A percentile compares a stretch with the other conserved stretches of the same genome.
phyloP scores from a whole-genome alignment of 768 basidiomycete genomes.

The Guyanaporus albipodus region DNA sequence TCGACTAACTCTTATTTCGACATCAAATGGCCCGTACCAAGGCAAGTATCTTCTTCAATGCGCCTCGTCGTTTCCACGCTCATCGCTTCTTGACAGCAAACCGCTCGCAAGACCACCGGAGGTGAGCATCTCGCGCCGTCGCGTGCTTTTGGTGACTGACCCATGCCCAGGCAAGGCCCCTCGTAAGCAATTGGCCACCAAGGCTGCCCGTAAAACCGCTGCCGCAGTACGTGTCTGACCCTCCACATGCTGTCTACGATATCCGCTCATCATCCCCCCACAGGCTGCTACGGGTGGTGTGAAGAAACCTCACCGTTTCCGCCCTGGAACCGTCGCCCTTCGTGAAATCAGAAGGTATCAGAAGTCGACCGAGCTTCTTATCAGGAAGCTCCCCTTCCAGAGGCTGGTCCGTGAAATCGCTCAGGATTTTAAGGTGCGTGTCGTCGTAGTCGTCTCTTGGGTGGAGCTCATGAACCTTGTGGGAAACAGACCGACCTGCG shows the following conservation, averaged over 20 bases:
- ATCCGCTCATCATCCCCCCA: constrained; percentile 6
- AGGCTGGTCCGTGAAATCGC: constrained; percentile 95
- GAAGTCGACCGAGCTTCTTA: constrained; percentile 97
- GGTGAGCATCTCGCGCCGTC: constrained; percentile 50
- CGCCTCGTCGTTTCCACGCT: neutral
- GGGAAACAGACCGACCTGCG: constrained; percentile 72
- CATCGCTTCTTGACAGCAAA: constrained; percentile 60
- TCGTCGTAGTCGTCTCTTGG: neutral
- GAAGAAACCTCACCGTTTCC: constrained; percentile 99
- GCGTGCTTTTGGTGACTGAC: constrained; percentile 22
- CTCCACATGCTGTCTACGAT: neutral
- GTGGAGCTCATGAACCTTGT: neutral
- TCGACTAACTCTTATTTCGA: neutral
- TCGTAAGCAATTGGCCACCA: constrained; percentile 93
- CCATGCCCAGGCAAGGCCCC: constrained; percentile 69
- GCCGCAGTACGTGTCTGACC: constrained; percentile 46
- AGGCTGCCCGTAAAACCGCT: constrained; percentile 89
- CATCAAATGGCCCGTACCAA: constrained; percentile 82
- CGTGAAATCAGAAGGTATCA: constrained; percentile 99
- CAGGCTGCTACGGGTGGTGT: constrained; percentile 90
- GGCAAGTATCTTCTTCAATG: constrained; percentile 37
- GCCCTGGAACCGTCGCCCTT: constrained; percentile 96
- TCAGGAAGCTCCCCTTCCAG: constrained; percentile 99
- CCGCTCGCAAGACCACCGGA: constrained; percentile 98
- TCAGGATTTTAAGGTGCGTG: constrained; percentile 87